Evolutionary conservation across 306 rosid genomes (phyloP).

Genomic region (Trifolium dubium): DNA sequence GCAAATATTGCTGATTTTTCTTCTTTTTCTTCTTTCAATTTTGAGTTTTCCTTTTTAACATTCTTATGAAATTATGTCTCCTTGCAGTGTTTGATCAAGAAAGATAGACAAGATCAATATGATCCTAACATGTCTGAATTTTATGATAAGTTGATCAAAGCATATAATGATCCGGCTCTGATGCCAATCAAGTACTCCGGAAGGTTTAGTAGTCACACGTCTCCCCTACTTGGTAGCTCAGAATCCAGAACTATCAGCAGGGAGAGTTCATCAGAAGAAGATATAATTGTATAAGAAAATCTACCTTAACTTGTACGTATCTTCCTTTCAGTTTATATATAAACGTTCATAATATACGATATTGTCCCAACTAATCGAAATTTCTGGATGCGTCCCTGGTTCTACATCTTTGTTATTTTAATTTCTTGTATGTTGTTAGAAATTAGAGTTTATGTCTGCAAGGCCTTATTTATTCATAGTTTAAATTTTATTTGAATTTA

Average conservation of each 20-base stretch:
- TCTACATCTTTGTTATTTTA: no score
- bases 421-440: no score
- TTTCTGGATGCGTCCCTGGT: no score
- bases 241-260: conserved; percentile 2
- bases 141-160: conserved; percentile 56
- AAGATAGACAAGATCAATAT: conserved; percentile 64
- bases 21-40: conserved; percentile 7
- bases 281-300: conserved; percentile 8
- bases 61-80: conserved; percentile 36
- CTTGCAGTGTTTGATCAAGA: conserved; percentile 75
- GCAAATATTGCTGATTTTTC: conserved; percentile 8
- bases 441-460: no score
- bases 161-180: conserved; percentile 72
- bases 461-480: no score
- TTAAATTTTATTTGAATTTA: no score
- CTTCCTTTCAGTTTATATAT: no score
- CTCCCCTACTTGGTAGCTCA: conserved; percentile 58
- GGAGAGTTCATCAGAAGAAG: conserved; percentile 23
- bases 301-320: no score
- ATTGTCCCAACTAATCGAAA: no score
- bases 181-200: conserved; percentile 50
- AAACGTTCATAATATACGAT: no score
- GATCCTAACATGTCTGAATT: conserved; percentile 57
- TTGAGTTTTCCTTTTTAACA: background rate
- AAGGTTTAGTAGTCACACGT: conserved; percentile 37